These are phyloP conservation scores for Neurospora sp. DNA, from an alignment of 495 filamentous ascomycete genomes.

Conservation along the genomic window DNA sequence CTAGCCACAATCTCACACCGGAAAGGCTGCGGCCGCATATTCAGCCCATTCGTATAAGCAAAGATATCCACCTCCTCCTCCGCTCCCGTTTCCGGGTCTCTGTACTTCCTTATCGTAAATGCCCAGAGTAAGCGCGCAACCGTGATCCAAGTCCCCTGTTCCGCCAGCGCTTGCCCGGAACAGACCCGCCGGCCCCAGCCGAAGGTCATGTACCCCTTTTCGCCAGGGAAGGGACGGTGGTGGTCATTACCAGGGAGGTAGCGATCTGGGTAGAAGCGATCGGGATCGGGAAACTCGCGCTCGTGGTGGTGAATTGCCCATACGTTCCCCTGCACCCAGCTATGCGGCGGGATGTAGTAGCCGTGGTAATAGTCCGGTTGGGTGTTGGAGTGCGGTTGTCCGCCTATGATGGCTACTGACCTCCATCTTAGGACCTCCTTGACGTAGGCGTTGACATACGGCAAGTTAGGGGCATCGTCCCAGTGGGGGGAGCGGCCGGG, in stretches of 20 bases:
- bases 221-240: constrained; percentile 44
- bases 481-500: constrained; percentile 42
- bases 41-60: constrained; percentile 43
- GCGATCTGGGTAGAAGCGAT: constrained; percentile 44
- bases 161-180: constrained; percentile 47
- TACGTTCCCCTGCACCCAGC: constrained; percentile 51
- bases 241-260: constrained; percentile 38
- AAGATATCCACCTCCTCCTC: constrained; percentile 46
- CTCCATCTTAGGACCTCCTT: constrained; percentile 58
- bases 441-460: constrained; percentile 49
- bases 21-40: constrained; percentile 46
- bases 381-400: constrained; percentile 51
- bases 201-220: constrained; percentile 55
- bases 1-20: constrained; percentile 38
- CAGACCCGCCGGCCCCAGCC: constrained; percentile 53
- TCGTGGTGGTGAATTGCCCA: constrained; percentile 59
- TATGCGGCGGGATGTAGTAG: constrained; percentile 41
- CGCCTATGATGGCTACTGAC: constrained; percentile 52
- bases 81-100: constrained; percentile 33
- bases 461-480: constrained; percentile 46
- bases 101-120: constrained; percentile 40
- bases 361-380: constrained; percentile 49
- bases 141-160: constrained; percentile 47
- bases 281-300: constrained; percentile 51
- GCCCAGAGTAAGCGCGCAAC: constrained; percentile 47